Evolutionary conservation across 441 rosid species (phyloP).

Genomic region (Gossypium davidsonii): DNA sequence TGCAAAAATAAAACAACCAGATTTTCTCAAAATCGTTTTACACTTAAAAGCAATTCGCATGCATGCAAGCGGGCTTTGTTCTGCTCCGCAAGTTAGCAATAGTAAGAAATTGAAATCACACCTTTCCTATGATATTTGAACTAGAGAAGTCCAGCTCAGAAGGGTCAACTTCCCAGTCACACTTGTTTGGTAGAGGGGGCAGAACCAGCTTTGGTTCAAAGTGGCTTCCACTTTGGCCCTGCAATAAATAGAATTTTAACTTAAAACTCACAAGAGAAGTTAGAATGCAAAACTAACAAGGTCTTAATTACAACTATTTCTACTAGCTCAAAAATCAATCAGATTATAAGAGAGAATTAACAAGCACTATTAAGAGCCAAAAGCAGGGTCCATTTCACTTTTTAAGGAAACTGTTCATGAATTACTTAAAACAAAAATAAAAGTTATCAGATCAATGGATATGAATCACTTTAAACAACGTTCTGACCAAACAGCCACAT

Average conservation of each 20-base stretch:
- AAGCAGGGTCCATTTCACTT: background rate
- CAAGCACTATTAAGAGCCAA: background rate
- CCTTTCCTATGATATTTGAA: constrained; percentile 79
- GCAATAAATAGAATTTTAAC: constrained; percentile 19
- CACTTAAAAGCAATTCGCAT: background rate
- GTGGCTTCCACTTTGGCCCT: constrained; percentile 99
- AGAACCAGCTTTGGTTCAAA: constrained; percentile 92
- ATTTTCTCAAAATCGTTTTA: too few relatives aligned
- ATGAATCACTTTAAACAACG: background rate
- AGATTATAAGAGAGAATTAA: background rate
- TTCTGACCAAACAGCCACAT: background rate
- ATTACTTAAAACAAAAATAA: background rate
- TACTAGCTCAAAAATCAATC: background rate
- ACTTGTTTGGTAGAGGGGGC: constrained; percentile 90
- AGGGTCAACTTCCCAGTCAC: constrained; percentile 99
- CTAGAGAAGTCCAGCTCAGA: constrained; percentile 84
- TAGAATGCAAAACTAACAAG: constrained; percentile 9
- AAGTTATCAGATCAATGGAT: background rate
- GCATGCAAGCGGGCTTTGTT: background rate
- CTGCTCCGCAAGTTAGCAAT: background rate
- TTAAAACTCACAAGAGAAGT: constrained; percentile 4
- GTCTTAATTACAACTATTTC: background rate
- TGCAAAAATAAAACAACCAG: background rate
- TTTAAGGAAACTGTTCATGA: background rate
- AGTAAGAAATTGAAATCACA: constrained; percentile 19